A percentile compares a stretch with the other conserved stretches of the same genome.
Conservation (phyloP, 495 filamentous ascomycete genomes). For the Amphirosellinia nigrospora region DNA sequence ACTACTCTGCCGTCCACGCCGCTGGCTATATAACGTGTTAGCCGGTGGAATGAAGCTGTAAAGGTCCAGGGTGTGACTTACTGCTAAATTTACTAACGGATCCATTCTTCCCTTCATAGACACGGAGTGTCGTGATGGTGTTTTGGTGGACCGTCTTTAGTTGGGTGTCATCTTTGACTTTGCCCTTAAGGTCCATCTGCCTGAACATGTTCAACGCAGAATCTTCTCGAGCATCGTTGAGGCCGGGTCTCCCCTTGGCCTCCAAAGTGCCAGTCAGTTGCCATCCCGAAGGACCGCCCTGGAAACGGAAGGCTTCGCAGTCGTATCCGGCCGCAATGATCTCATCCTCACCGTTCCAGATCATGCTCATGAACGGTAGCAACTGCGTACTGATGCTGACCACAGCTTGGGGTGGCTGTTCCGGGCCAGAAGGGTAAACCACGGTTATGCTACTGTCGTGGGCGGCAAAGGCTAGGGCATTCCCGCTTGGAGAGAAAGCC, state of each 20-base stretch:
- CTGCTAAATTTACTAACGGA: conserved; percentile 82
- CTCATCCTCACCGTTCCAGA: conserved; percentile 92
- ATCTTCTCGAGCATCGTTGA: conserved; percentile 57
- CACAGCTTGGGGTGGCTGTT: conserved; percentile 87
- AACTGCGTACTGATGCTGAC: conserved; percentile 88
- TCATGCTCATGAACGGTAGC: conserved; percentile 85
- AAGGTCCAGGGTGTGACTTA: conserved; percentile 57
- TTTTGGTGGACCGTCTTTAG: conserved; percentile 97
- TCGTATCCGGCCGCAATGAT: conserved; percentile 97
- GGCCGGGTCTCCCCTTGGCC: conserved; percentile 69
- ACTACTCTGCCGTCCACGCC: conserved; percentile 95
- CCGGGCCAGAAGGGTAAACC: conserved; percentile 91
- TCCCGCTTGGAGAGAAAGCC: conserved; percentile 87
- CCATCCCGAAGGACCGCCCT: conserved; percentile 85
- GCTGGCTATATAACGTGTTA: conserved; percentile 69
- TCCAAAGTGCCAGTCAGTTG: conserved; percentile 84
- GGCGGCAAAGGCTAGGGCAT: conserved; percentile 87
- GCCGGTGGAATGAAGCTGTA: conserved; percentile 24
- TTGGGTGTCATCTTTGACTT: conserved; percentile 85
- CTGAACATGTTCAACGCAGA: conserved; percentile 98
- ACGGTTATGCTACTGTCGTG: conserved; percentile 97
- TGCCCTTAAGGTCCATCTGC: conserved; percentile 97
- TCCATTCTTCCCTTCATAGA: conserved; percentile 70
- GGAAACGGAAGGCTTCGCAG: conserved; percentile 91
- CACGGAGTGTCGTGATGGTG: conserved; percentile 83